phyloP scores from a whole-genome alignment of 2,329 filamentous ascomycete genomes.

The Xylariaceae sp. region DNA sequence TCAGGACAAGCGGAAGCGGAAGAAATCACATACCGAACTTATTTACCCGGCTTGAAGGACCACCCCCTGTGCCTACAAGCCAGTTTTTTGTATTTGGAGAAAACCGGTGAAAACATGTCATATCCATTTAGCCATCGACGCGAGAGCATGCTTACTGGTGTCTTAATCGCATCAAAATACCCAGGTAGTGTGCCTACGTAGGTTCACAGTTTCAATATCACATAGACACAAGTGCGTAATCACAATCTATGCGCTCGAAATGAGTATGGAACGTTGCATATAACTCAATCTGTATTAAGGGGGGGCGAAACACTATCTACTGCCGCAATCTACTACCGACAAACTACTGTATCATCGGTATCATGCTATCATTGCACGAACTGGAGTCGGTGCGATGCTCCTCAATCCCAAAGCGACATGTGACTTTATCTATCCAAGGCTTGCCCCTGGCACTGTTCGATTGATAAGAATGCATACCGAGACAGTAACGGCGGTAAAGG shows the following conservation, averaged over 20 bases:
- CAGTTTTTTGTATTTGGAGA: not conserved
- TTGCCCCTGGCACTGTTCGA: conserved; percentile 41
- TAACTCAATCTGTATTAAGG: not conserved
- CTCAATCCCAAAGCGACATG: not conserved
- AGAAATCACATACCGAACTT: conserved; percentile 13
- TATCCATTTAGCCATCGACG: conserved; percentile 17
- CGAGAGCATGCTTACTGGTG: not conserved
- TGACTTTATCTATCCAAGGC: conserved; percentile 37
- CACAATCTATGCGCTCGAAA: not conserved
- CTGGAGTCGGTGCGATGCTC: not conserved
- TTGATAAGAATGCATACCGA: conserved; percentile 23
- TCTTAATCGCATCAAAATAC: conserved; percentile 1
- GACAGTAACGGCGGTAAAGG: not conserved
- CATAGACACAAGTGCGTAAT: not conserved
- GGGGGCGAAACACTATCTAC: not conserved
- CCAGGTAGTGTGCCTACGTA: not conserved
- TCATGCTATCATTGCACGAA: not conserved
- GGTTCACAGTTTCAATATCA: no score
- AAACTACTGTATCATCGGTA: not conserved
- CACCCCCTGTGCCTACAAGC: not conserved
- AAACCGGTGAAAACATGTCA: not conserved
- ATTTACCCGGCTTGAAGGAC: conserved; percentile 25
- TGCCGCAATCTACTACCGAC: not conserved
- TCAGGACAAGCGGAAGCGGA: conserved; percentile 10
- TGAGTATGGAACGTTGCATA: conserved; percentile 1